These are phyloP conservation scores for Quercus tomentella DNA, from an alignment of 331 rosid species.

Conservation along the genomic window DNA sequence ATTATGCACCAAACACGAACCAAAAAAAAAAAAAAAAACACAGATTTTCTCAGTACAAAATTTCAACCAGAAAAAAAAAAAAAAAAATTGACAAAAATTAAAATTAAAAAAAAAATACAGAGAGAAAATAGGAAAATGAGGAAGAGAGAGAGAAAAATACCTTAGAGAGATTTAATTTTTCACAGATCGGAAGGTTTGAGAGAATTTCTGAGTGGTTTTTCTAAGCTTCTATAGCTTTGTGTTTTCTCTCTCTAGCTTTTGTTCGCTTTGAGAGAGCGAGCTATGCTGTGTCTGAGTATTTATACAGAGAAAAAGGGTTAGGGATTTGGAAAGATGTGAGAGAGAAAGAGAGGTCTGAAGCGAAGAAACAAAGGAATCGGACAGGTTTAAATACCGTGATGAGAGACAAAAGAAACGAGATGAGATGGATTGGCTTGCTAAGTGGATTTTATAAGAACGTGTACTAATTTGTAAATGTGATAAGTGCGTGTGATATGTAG, in stretches of 20 bases:
- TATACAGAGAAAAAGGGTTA: constrained; percentile 56
- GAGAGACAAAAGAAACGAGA: constrained; percentile 69
- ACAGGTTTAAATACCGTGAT: constrained; percentile 84
- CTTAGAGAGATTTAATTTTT: constrained; percentile 31
- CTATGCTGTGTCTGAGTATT: constrained; percentile 58
- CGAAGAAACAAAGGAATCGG: constrained; percentile 67
- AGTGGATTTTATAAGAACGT: accelerated
- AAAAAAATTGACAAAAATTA: not conserved
- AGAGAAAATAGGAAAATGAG: constrained; percentile 6
- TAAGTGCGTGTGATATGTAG: accelerated
- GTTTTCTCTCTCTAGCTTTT: constrained; percentile 43
- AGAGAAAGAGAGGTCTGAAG: constrained; percentile 38
- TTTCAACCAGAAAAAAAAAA: not conserved
- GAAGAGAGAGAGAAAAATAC: constrained; percentile 27
- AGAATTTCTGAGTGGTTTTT: constrained; percentile 13
- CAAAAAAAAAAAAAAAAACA: not conserved
- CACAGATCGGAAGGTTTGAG: constrained; percentile 70
- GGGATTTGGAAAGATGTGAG: constrained; percentile 69
- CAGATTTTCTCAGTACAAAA: not conserved
- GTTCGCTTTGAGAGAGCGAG: constrained; percentile 6
- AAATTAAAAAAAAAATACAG: not conserved
- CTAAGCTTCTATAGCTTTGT: constrained; percentile 23
- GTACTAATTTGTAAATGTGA: not conserved
- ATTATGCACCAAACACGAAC: constrained; percentile 19
- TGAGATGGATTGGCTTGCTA: constrained; percentile 45